Evolutionary conservation across 163 green algal species (phyloP).

Genomic region (Coccomyxa subellipsoidea): DNA sequence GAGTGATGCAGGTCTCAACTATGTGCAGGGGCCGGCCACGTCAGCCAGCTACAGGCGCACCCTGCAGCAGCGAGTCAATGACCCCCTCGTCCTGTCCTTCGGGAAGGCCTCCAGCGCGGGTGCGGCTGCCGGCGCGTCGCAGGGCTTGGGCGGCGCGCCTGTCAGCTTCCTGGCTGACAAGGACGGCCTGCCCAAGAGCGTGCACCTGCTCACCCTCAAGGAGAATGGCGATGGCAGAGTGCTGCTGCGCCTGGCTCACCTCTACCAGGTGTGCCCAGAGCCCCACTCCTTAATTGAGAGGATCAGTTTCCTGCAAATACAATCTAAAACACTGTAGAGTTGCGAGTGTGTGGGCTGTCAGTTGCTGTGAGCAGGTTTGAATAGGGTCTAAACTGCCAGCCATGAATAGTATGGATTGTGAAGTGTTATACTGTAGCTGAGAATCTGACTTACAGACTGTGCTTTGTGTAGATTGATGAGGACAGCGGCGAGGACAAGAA

Average conservation of each 20-base stretch:
- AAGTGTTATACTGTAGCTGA: neutral
- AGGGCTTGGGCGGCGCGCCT: neutral
- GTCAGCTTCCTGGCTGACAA: neutral
- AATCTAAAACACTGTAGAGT: no score
- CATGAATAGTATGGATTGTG: no score
- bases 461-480: constrained; percentile 16
- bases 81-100: constrained; percentile 57
- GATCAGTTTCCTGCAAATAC: no score
- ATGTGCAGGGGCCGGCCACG: neutral
- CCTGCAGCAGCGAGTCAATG: constrained; percentile 46
- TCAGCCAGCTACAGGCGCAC: constrained; percentile 18
- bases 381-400: no score
- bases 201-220: constrained; percentile 68
- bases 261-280: constrained; percentile 57
- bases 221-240: constrained; percentile 17
- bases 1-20: neutral
- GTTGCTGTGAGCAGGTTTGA: no score
- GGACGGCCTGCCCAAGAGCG: constrained; percentile 31
- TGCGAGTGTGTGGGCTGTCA: no score
- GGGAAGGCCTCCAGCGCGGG: constrained; percentile 13
- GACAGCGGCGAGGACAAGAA: constrained; percentile 9
- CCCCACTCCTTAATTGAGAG: no score
- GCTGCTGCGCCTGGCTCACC: constrained; percentile 61
- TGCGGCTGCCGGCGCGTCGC: neutral
- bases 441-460: neutral